Evolutionary conservation across 2,329 filamentous ascomycete genomes (phyloP).

Genomic region (Hymenotorrendiella dingleyae): DNA sequence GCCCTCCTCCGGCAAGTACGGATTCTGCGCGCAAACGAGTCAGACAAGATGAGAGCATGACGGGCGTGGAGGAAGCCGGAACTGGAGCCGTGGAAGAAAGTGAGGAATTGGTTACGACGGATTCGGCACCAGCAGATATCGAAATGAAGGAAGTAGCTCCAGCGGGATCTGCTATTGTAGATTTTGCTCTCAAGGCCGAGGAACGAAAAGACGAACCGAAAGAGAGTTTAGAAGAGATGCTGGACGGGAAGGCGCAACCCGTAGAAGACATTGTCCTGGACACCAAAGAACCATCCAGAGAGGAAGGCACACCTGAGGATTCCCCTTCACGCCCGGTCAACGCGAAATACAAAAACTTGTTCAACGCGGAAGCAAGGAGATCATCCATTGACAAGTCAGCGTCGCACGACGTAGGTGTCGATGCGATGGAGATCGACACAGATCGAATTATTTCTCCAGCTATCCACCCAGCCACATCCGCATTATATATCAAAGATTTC

Average conservation of each 20-base stretch:
- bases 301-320: not conserved
- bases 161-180: not conserved
- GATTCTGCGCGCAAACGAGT: slow-evolving; percentile 50
- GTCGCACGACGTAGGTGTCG: slow-evolving; percentile 13
- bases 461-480: slow-evolving; percentile 65
- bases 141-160: not conserved
- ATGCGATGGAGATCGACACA: slow-evolving; percentile 17
- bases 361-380: slow-evolving; percentile 9
- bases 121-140: not conserved
- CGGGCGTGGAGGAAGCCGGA: slow-evolving; percentile 8
- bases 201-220: not conserved
- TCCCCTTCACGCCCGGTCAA: slow-evolving; percentile 27
- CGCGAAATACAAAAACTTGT: slow-evolving; percentile 44
- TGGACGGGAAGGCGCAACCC: not conserved
- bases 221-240: not conserved
- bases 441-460: slow-evolving; percentile 44
- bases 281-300: not conserved
- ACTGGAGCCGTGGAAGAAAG: slow-evolving; percentile 1
- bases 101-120: no score
- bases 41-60: slow-evolving; percentile 34
- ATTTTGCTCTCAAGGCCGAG: not conserved
- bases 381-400: slow-evolving; percentile 8
- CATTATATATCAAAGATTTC: slow-evolving; percentile 84
- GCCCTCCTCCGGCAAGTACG: slow-evolving; percentile 49
- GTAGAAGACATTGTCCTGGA: slow-evolving; percentile 1